These are phyloP conservation scores for Magnolia changhungtana DNA, from an alignment of 164 flowering plant genomes.

Conservation along the genomic window DNA sequence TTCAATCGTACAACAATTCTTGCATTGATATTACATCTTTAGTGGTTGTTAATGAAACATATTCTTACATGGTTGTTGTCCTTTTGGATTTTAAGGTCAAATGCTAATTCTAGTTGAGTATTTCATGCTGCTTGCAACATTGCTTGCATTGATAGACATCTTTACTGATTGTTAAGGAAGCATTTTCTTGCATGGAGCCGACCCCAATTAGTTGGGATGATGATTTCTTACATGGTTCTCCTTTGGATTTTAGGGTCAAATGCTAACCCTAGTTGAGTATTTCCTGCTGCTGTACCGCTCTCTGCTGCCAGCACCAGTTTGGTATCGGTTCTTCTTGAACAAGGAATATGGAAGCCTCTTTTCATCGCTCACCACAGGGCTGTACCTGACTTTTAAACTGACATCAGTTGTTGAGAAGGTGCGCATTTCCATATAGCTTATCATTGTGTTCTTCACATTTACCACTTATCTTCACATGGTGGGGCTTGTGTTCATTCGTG, in stretches of 20 bases:
- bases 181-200: neutral
- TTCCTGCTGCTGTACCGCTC: slow-evolving; percentile 87
- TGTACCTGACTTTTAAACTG: slow-evolving; percentile 93
- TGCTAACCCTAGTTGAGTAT: slow-evolving; percentile 95
- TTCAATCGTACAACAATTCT: too few species aligned
- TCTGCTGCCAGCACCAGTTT: slow-evolving; percentile 91
- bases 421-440: neutral
- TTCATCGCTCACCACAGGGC: slow-evolving; percentile 88
- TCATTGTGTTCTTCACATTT: too few species aligned
- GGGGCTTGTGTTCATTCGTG: neutral
- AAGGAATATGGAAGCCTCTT: slow-evolving; percentile 98
- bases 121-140: neutral
- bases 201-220: neutral
- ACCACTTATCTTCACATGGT: neutral
- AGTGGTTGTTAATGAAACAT: neutral
- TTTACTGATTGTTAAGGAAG: neutral
- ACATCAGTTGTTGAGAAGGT: slow-evolving; percentile 99
- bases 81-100: too few species aligned
- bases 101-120: neutral
- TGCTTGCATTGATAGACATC: too few species aligned
- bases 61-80: neutral
- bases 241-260: slow-evolving; percentile 63
- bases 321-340: slow-evolving; percentile 98
- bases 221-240: neutral
- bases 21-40: neutral